Percentiles rank a stretch among this genome's conserved stretches.
Evolutionary conservation across 75 land plant genomes (phyloP).

Genomic region (Selaginella moellendorffii): DNA sequence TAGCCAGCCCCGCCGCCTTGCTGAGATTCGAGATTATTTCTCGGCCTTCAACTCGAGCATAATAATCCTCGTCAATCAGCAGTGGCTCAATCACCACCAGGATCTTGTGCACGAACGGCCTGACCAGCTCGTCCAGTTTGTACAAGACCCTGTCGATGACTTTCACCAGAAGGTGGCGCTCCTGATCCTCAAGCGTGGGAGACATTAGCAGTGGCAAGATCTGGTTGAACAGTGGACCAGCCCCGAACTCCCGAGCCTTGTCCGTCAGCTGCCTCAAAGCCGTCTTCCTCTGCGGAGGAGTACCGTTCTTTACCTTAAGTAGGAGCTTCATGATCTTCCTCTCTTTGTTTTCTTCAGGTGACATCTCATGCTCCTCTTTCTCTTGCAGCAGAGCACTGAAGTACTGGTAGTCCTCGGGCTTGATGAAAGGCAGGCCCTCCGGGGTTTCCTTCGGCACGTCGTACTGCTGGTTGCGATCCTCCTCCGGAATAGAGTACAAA

Average conservation of each 20-base stretch:
- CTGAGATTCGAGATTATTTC: slow-evolving; percentile 93
- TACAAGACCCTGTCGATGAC: slow-evolving; percentile 90
- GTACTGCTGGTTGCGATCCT: slow-evolving; percentile 81
- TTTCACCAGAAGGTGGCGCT: slow-evolving; percentile 88
- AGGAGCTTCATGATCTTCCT: slow-evolving; percentile 93
- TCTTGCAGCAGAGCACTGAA: slow-evolving; percentile 78
- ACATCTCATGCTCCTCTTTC: slow-evolving; percentile 81
- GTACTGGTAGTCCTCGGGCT: slow-evolving; percentile 89
- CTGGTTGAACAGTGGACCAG: slow-evolving; percentile 85
- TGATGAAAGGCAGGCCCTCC: slow-evolving; percentile 88
- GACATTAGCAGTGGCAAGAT: slow-evolving; percentile 91
- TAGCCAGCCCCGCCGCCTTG: slow-evolving; percentile 92
- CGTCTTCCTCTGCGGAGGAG: slow-evolving; percentile 92
- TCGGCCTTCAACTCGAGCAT: slow-evolving; percentile 96
- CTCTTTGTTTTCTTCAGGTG: slow-evolving; percentile 91
- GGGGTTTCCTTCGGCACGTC: slow-evolving; percentile 92
- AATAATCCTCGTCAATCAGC: slow-evolving; percentile 93
- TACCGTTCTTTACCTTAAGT: slow-evolving; percentile 94
- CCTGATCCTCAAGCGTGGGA: slow-evolving; percentile 95
- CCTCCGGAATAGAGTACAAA: slow-evolving; percentile 80
- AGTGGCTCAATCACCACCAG: slow-evolving; percentile 93
- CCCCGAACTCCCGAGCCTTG: slow-evolving; percentile 94
- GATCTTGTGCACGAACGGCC: slow-evolving; percentile 94
- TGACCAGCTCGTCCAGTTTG: slow-evolving; percentile 83
- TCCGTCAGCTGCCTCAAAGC: slow-evolving; percentile 89